A percentile compares a stretch with the other conserved stretches of the same genome.
Conservation (phyloP, 768 basidiomycete species). For the Russula sp. region DNA sequence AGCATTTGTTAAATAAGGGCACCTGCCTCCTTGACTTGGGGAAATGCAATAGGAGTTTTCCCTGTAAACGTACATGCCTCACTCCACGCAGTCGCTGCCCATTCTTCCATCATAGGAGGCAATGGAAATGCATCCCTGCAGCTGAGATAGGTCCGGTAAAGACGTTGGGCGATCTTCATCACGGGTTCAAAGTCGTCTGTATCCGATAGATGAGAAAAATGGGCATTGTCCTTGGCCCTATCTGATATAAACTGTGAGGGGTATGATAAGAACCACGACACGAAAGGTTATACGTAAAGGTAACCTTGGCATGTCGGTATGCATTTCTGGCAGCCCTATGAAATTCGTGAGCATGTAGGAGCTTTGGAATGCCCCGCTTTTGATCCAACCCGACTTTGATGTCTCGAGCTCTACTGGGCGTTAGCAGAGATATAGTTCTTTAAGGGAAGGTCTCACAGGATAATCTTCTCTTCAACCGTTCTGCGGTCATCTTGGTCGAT, state of each 20-base stretch:
- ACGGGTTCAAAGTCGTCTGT: neutral
- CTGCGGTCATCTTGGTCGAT: neutral
- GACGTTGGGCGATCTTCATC: neutral
- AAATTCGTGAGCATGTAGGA: neutral
- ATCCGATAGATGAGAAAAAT: neutral
- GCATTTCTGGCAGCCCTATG: neutral
- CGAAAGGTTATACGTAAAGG: neutral
- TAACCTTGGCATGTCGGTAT: neutral
- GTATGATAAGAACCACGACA: neutral
- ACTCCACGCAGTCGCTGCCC: neutral
- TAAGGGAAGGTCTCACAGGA: neutral
- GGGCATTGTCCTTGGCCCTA: neutral
- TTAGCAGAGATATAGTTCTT: neutral
- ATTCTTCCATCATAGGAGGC: neutral
- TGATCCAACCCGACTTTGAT: neutral
- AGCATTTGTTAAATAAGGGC: neutral
- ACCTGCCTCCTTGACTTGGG: neutral
- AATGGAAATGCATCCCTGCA: constrained; percentile 11
- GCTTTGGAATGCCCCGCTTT: neutral
- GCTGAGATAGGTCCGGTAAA: neutral
- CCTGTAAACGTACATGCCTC: neutral
- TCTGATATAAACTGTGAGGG: neutral
- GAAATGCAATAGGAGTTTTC: neutral
- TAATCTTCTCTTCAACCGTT: neutral
- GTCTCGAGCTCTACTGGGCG: neutral